Evolutionary conservation across 2,329 filamentous ascomycete genomes (phyloP).

Genomic region (Mycosphaerella sp.): DNA sequence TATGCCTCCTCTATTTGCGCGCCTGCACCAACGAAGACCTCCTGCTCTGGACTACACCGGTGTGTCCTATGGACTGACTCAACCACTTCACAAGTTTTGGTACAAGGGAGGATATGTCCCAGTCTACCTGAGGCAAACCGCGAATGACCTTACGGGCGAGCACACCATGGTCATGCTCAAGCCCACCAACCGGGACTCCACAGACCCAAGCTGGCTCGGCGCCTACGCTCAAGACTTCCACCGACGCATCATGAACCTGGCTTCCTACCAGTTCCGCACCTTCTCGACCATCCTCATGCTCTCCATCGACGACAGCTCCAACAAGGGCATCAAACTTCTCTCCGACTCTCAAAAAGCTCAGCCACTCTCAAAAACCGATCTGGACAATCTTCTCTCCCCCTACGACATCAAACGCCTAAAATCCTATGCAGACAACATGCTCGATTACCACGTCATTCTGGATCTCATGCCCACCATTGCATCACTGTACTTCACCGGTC

Average conservation of each 20-base stretch:
- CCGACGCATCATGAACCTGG: slow-evolving; percentile 77
- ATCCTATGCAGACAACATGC: slow-evolving; percentile 91
- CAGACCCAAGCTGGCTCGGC: slow-evolving; percentile 75
- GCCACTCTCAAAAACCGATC: slow-evolving; percentile 63
- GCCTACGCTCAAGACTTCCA: slow-evolving; percentile 93
- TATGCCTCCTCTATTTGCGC: slow-evolving; percentile 90
- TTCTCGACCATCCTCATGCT: slow-evolving; percentile 75
- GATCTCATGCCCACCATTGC: slow-evolving; percentile 84
- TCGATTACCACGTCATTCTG: slow-evolving; percentile 95
- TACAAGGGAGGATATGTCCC: slow-evolving; percentile 79
- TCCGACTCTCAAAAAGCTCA: slow-evolving; percentile 48
- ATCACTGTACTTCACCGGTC: slow-evolving; percentile 75
- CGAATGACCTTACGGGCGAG: slow-evolving; percentile 94
- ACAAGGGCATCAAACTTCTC: slow-evolving; percentile 57
- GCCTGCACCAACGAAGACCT: slow-evolving; percentile 74
- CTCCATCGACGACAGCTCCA: slow-evolving; percentile 81
- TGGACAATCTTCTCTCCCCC: slow-evolving; percentile 74
- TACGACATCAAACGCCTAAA: slow-evolving; percentile 94
- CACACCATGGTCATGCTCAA: slow-evolving; percentile 97
- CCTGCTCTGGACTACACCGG: slow-evolving; percentile 84
- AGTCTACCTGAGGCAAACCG: slow-evolving; percentile 88
- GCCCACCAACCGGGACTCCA: slow-evolving; percentile 55
- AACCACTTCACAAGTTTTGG: slow-evolving; percentile 91
- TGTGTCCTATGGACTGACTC: slow-evolving; percentile 89
- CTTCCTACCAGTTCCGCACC: slow-evolving; percentile 85